Evolutionary conservation across 805 yeast genomes (phyloP).

Genomic region (Candida boleticola): DNA sequence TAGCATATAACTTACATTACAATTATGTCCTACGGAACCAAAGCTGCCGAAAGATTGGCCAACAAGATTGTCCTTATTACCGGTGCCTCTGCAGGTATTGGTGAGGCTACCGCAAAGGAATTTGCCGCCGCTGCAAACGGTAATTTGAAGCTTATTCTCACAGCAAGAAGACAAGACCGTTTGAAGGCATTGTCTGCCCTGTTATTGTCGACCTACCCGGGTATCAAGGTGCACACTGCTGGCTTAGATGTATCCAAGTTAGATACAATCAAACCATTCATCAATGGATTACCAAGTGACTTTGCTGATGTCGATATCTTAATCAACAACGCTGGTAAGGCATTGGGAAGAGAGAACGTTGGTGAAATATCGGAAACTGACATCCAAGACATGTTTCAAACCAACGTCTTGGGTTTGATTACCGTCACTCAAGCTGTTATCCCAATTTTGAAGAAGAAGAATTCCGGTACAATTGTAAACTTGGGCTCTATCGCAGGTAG

Average conservation of each 20-base stretch:
- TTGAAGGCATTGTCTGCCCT: slow-evolving; percentile 23
- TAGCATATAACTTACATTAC: no score
- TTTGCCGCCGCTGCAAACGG: slow-evolving; percentile 41
- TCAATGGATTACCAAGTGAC: slow-evolving; percentile 28
- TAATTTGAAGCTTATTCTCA: slow-evolving; percentile 31
- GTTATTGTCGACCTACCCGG: slow-evolving; percentile 22
- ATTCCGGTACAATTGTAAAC: slow-evolving; percentile 36
- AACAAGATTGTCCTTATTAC: slow-evolving; percentile 36
- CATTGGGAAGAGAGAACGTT: slow-evolving; percentile 31
- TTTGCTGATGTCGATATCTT: slow-evolving; percentile 37
- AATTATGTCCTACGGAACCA: slow-evolving; percentile 35
- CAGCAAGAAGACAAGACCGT: slow-evolving; percentile 36
- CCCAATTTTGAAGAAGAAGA: slow-evolving; percentile 33
- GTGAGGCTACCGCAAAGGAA: slow-evolving; percentile 40
- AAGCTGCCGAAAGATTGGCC: slow-evolving; percentile 39
- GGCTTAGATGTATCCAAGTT: slow-evolving; percentile 30
- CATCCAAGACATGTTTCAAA: slow-evolving; percentile 34
- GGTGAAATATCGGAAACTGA: slow-evolving; percentile 31
- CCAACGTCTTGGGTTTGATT: slow-evolving; percentile 37
- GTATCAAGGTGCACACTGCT: slow-evolving; percentile 28
- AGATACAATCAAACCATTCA: slow-evolving; percentile 26
- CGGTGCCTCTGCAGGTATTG: slow-evolving; percentile 44
- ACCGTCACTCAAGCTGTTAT: slow-evolving; percentile 36
- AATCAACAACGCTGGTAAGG: slow-evolving; percentile 41
- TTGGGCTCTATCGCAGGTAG: slow-evolving; percentile 39